Base-by-base conservation (phyloP, 352 stramenopile genomes). In the Phytophthora constricta region DNA sequence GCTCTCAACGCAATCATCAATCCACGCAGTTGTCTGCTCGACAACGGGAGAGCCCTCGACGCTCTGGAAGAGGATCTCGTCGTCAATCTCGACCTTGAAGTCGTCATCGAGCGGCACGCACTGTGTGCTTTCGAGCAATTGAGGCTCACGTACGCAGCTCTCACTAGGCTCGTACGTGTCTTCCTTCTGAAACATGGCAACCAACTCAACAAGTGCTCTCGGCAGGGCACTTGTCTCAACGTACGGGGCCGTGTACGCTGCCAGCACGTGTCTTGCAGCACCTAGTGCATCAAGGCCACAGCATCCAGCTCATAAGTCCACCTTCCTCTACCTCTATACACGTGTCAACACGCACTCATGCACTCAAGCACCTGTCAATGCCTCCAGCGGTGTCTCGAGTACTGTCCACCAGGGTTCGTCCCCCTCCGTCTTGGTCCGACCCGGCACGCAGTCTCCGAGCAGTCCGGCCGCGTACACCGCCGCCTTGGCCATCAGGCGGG, bases 391-490 rank as follows among this genome's bases (percentile, higher is more conserved):
- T 19, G 68, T 77, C 34, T 62, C 54, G 48, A 83, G 45, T 37
- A 72, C 75, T 52, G 58, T 74, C 62, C 72, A 80, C 75, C 72
- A 83, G 4, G 59, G 61, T 5, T 68, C 41, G 17, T 57, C 60
- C 10, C 67, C 37, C 11, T 37, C 26, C 27, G 74, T 74, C 23
- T 49, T 23, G 27, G 65, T 53, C 22, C 61, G 20, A n/a, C 47
- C 27, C 14, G 69, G 45, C 47, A 85, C 56, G 27, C 50, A 63
- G 33, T 68, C 42, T 48, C 79, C 46, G 41, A 83, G 76, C 45
- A 80, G 37, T 23, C 80, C 70, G 13, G 79, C 78, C 14, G 85
- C 56, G 47, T 82, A 81, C 25, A 87, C 79, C 0, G 72, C 73
- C 4, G 74, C 78, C 11, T 72, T 72, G 22, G 75, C 79, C 25